These are phyloP conservation scores for Colletotrichum sp. DNA, from an alignment of 2,329 filamentous ascomycete species.

Conservation along the genomic window DNA sequence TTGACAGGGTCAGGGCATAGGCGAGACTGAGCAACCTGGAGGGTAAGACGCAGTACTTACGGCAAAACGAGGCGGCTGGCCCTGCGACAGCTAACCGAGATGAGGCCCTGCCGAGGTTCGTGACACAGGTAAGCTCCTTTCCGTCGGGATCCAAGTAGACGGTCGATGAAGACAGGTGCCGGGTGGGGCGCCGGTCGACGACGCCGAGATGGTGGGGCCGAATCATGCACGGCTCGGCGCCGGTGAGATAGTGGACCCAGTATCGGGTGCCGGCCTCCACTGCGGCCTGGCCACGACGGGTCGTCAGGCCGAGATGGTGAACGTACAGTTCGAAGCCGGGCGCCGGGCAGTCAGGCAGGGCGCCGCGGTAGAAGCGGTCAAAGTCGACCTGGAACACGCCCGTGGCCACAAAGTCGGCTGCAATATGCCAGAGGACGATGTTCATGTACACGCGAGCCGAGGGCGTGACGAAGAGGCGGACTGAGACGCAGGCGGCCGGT, in stretches of 20 bases:
- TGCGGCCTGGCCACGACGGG: neutral
- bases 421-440: neutral
- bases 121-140: neutral
- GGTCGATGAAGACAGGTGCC: neutral
- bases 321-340: neutral
- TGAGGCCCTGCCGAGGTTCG: neutral
- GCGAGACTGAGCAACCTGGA: neutral
- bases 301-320: neutral
- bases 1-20: neutral
- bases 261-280: neutral
- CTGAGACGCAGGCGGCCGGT: neutral
- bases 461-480: neutral
- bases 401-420: neutral
- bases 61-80: neutral
- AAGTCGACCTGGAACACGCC: neutral
- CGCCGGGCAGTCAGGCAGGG: neutral
- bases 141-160: neutral
- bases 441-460: neutral
- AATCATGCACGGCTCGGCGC: neutral
- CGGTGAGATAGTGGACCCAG: neutral
- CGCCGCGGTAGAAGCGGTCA: neutral
- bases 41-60: neutral
- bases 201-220: neutral
- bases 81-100: neutral
- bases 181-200: neutral